Conservation (phyloP, 1,139 yeast species). For the Arxiozyma telluris region DNA sequence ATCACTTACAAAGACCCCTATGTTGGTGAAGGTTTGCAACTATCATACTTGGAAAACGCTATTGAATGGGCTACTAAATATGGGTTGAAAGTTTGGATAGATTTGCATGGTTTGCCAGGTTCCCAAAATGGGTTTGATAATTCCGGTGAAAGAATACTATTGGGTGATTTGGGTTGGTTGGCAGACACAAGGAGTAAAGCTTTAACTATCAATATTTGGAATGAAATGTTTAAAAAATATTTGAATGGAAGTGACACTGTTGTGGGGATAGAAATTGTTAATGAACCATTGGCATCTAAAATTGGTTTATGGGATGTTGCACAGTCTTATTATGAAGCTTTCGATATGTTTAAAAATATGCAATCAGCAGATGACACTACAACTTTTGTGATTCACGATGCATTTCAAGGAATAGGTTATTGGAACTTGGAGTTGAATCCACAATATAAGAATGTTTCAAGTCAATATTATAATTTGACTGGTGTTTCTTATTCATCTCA, state of each 20-base stretch:
- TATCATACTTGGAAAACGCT: constrained; percentile 44
- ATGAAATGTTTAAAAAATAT: constrained; percentile 44
- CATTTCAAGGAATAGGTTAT: constrained; percentile 42
- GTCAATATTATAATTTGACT: constrained; percentile 14
- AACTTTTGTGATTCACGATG: constrained; percentile 50
- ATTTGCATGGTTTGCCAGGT: constrained; percentile 59
- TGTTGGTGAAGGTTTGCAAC: constrained; percentile 44
- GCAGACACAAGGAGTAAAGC: constrained; percentile 35
- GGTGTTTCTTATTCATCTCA: constrained; percentile 24
- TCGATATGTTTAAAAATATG: constrained; percentile 33
- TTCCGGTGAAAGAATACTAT: constrained; percentile 42
- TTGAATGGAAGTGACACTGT: constrained; percentile 41
- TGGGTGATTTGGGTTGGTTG: constrained; percentile 45
- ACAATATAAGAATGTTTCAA: constrained; percentile 23
- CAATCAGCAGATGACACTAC: constrained; percentile 26
- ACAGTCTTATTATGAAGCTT: constrained; percentile 33
- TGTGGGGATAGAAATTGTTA: constrained; percentile 54
- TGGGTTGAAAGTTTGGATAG: constrained; percentile 51
- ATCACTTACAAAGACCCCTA: constrained; percentile 42
- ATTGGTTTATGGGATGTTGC: constrained; percentile 35
- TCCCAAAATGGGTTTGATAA: constrained; percentile 68
- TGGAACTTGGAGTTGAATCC: constrained; percentile 42
- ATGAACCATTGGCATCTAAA: constrained; percentile 50
- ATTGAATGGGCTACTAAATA: constrained; percentile 45
- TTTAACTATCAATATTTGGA: constrained; percentile 39